Evolutionary conservation across 1,284 basidiomycete genomes (phyloP).

Genomic region (Trichosporon inkin): DNA sequence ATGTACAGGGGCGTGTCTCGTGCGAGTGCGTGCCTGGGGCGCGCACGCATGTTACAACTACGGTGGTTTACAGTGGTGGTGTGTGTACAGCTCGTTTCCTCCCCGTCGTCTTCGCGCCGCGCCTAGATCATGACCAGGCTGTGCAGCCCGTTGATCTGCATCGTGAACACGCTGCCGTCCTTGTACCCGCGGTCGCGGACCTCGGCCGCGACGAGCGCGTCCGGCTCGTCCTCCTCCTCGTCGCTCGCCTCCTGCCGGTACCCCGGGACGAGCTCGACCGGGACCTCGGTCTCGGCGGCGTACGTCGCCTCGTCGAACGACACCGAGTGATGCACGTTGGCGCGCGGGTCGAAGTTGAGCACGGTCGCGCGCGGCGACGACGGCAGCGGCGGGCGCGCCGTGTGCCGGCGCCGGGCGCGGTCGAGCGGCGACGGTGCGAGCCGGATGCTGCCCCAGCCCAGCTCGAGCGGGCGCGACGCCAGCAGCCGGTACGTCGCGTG

Average conservation of each 20-base stretch:
- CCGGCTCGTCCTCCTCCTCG: constrained; percentile 43
- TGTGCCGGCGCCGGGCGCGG: constrained; percentile 9
- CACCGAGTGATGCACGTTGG: background rate
- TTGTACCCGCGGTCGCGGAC: constrained; percentile 33
- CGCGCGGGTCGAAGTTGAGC: constrained; percentile 2
- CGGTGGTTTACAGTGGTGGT: too few species aligned
- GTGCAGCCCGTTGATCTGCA: constrained; percentile 44
- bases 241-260: constrained; percentile 27
- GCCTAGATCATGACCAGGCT: constrained; percentile 42
- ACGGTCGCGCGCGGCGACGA: constrained; percentile 16
- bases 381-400: background rate
- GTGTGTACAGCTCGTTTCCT: background rate
- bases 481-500: constrained; percentile 44
- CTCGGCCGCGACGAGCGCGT: constrained; percentile 37
- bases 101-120: background rate
- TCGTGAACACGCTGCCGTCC: constrained; percentile 43
- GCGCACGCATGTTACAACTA: too few species aligned
- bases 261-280: constrained; percentile 29
- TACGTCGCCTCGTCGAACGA: constrained; percentile 18
- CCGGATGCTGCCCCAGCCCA: constrained; percentile 45
- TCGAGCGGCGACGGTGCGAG: constrained; percentile 34
- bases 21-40: too few species aligned
- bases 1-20: too few species aligned
- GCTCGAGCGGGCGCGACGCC: constrained; percentile 33
- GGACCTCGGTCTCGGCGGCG: constrained; percentile 24